phyloP scores from a whole-genome alignment of 1,284 basidiomycete genomes.

The Trichosporon sp. region DNA sequence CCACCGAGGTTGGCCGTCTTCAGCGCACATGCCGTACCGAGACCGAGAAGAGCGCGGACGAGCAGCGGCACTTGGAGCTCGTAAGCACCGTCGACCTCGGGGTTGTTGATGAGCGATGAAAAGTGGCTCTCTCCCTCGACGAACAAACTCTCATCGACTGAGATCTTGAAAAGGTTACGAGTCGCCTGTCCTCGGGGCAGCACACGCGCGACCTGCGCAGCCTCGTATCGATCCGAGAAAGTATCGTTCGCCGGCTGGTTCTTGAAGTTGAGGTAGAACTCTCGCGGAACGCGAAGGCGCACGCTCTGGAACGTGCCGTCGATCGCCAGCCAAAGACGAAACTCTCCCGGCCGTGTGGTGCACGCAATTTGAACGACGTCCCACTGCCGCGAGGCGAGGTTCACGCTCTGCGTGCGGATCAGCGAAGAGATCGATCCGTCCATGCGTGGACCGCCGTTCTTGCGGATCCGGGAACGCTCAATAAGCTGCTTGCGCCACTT shows the following conservation, averaged over 20 bases:
- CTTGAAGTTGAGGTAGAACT: constrained; percentile 90
- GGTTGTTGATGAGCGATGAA: constrained; percentile 84
- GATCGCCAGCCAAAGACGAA: constrained; percentile 81
- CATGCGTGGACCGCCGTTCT: constrained; percentile 49
- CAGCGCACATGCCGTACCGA: constrained; percentile 76
- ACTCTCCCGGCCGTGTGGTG: constrained; percentile 72
- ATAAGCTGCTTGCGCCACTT: constrained; percentile 67
- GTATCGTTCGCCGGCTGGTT: constrained; percentile 56
- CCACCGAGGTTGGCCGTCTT: constrained; percentile 61
- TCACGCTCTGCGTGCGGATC: constrained; percentile 65
- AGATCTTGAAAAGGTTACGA: constrained; percentile 74
- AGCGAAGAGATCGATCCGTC: constrained; percentile 61
- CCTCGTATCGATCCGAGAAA: constrained; percentile 66
- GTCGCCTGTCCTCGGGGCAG: constrained; percentile 75
- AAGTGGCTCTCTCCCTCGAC: constrained; percentile 84
- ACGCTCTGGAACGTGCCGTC: constrained; percentile 73
- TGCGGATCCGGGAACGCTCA: constrained; percentile 43
- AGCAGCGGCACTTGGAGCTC: constrained; percentile 87
- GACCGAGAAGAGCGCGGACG: constrained; percentile 71
- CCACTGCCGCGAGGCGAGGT: constrained; percentile 70
- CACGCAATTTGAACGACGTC: constrained; percentile 87
- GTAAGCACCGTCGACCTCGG: constrained; percentile 91
- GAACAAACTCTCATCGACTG: constrained; percentile 77
- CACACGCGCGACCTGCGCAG: constrained; percentile 68
- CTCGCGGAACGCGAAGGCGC: constrained; percentile 76